These are phyloP conservation scores for Noccaea bulbosa DNA, from an alignment of 345 rosid genomes.

Conservation along the genomic window DNA sequence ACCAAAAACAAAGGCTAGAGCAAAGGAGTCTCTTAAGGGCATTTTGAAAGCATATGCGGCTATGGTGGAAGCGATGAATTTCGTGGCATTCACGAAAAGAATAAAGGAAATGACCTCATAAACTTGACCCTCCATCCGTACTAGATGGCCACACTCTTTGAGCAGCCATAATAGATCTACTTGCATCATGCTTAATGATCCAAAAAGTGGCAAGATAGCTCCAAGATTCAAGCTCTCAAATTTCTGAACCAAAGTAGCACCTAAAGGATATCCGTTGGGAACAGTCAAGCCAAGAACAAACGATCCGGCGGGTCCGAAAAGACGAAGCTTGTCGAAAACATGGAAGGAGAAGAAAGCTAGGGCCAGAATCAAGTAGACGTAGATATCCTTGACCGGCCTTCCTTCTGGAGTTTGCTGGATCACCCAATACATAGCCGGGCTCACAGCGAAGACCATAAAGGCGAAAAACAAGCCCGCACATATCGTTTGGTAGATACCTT, in stretches of 20 bases:
- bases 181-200: conserved; percentile 37
- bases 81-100: conserved; percentile 33
- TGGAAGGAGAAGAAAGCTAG: conserved; percentile 35
- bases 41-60: conserved; percentile 44
- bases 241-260: conserved; percentile 48
- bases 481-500: background rate
- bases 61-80: conserved; percentile 39
- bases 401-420: conserved; percentile 47
- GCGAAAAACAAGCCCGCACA: background rate
- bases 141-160: conserved; percentile 21
- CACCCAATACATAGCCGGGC: conserved; percentile 46
- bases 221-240: conserved; percentile 47
- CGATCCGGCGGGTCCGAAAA: conserved; percentile 44
- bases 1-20: conserved; percentile 50
- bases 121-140: conserved; percentile 32
- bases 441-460: background rate
- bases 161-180: background rate
- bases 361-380: conserved; percentile 38
- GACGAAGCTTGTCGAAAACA: background rate
- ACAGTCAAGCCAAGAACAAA: conserved; percentile 47
- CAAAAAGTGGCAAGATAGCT: conserved; percentile 40
- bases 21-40: conserved; percentile 55
- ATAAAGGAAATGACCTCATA: conserved; percentile 32
- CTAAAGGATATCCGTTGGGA: conserved; percentile 56
- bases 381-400: conserved; percentile 39